Evolutionary conservation across 2,329 filamentous ascomycete genomes (phyloP).

Genomic region (Dactylonectria estremocensis): DNA sequence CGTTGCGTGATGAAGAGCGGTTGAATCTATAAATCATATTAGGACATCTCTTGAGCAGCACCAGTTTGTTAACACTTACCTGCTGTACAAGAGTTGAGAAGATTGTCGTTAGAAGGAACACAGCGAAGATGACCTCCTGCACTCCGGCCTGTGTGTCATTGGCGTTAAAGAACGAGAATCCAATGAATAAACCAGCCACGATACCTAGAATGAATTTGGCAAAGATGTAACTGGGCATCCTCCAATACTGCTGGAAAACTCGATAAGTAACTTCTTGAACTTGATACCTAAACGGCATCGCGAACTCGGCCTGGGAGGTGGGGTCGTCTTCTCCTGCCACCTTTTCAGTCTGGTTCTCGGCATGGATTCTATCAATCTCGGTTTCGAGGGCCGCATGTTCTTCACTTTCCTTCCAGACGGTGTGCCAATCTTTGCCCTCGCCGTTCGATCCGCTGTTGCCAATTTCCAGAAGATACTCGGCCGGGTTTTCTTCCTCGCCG

Average conservation of each 20-base stretch:
- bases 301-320: too few relatives aligned
- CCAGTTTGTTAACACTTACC: too few relatives aligned
- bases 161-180: slow-evolving; percentile 72
- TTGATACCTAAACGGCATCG: slow-evolving; percentile 79
- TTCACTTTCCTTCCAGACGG: slow-evolving; percentile 71
- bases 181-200: slow-evolving; percentile 78
- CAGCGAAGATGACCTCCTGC: slow-evolving; percentile 80
- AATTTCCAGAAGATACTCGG: slow-evolving; percentile 63
- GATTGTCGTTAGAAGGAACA: slow-evolving; percentile 84
- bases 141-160: slow-evolving; percentile 62
- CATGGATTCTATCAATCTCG: slow-evolving; percentile 77
- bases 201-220: too few relatives aligned
- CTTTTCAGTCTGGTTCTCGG: slow-evolving; percentile 67
- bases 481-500: slow-evolving; percentile 48
- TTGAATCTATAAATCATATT: too few relatives aligned
- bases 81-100: slow-evolving; percentile 80
- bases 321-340: too few relatives aligned
- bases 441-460: too few relatives aligned
- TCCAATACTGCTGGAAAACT: slow-evolving; percentile 85
- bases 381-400: slow-evolving; percentile 55
- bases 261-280: slow-evolving; percentile 65
- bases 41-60: too few relatives aligned
- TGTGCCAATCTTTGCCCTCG: too few relatives aligned
- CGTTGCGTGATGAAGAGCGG: slow-evolving; percentile 62
- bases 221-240: slow-evolving; percentile 65